phyloP scores from a whole-genome alignment of 768 basidiomycete species.

The Strobilomyces dryophilus region DNA sequence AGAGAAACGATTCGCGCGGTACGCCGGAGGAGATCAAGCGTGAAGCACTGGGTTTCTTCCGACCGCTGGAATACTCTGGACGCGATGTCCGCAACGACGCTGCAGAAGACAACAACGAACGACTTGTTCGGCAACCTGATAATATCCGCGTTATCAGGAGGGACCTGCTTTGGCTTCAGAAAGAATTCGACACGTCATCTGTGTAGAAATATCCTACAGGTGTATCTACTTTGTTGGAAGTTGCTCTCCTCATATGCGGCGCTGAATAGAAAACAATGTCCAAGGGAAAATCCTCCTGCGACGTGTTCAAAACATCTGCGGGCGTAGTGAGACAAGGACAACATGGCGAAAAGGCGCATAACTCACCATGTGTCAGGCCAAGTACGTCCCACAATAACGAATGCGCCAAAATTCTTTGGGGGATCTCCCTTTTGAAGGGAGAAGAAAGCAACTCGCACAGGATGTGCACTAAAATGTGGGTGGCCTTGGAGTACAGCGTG shows the following conservation, averaged over 20 bases:
- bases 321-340: slow-evolving; percentile 4
- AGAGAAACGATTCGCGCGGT: slow-evolving; percentile 37
- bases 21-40: slow-evolving; percentile 44
- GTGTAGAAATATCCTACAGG: slow-evolving; percentile 25
- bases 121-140: slow-evolving; percentile 36
- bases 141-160: slow-evolving; percentile 31
- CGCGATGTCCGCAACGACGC: slow-evolving; percentile 42
- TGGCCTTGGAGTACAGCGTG: slow-evolving; percentile 45
- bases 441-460: slow-evolving; percentile 34
- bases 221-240: slow-evolving; percentile 30
- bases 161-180: slow-evolving; percentile 29
- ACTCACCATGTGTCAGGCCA: slow-evolving; percentile 10
- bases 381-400: slow-evolving; percentile 21
- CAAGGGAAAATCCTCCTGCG: slow-evolving; percentile 35
- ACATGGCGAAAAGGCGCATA: neutral
- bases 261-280: slow-evolving; percentile 39
- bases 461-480: slow-evolving; percentile 40
- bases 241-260: slow-evolving; percentile 32
- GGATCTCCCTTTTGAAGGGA: slow-evolving; percentile 16
- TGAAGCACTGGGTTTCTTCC: slow-evolving; percentile 45
- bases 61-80: slow-evolving; percentile 39
- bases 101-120: slow-evolving; percentile 45
- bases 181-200: neutral
- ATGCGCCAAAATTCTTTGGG: slow-evolving; percentile 19
- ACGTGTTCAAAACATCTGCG: slow-evolving; percentile 34